Conservation (phyloP, 2,329 filamentous ascomycete species). For the Drechslerella dactyloides region DNA sequence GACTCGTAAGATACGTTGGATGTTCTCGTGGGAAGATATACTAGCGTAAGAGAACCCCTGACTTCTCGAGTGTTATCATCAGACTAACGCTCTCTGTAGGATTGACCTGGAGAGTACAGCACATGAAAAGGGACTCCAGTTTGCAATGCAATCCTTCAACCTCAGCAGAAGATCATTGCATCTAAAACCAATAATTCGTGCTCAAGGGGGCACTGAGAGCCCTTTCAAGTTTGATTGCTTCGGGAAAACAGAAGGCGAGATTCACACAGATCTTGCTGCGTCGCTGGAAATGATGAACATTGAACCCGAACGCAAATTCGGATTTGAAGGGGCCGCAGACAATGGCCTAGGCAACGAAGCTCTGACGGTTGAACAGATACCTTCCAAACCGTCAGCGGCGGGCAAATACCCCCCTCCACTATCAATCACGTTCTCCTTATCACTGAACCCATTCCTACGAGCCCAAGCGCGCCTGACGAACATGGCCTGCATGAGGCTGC, state of each 20-base stretch:
- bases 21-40: slow-evolving; percentile 55
- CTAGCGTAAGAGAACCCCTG: slow-evolving; percentile 61
- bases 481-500: slow-evolving; percentile 73
- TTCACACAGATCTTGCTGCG: slow-evolving; percentile 44
- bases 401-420: slow-evolving; percentile 54
- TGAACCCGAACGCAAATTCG: slow-evolving; percentile 34
- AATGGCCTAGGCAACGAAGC: slow-evolving; percentile 34
- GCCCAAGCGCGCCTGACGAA: slow-evolving; percentile 77
- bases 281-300: slow-evolving; percentile 51
- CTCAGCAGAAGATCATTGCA: slow-evolving; percentile 16
- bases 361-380: slow-evolving; percentile 20
- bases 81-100: slow-evolving; percentile 15
- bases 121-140: slow-evolving; percentile 41
- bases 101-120: slow-evolving; percentile 36
- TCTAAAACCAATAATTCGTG: neutral
- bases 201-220: neutral
- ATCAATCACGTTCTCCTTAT: slow-evolving; percentile 66
- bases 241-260: slow-evolving; percentile 52
- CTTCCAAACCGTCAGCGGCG: slow-evolving; percentile 2
- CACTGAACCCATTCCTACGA: slow-evolving; percentile 73
- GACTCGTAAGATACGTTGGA: slow-evolving; percentile 53
- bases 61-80: slow-evolving; percentile 56
- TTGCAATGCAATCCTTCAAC: slow-evolving; percentile 43
- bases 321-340: slow-evolving; percentile 33
- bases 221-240: slow-evolving; percentile 51